Evolutionary conservation across 2,329 filamentous ascomycete species (phyloP).

Genomic region (Talaromyces islandicus): DNA sequence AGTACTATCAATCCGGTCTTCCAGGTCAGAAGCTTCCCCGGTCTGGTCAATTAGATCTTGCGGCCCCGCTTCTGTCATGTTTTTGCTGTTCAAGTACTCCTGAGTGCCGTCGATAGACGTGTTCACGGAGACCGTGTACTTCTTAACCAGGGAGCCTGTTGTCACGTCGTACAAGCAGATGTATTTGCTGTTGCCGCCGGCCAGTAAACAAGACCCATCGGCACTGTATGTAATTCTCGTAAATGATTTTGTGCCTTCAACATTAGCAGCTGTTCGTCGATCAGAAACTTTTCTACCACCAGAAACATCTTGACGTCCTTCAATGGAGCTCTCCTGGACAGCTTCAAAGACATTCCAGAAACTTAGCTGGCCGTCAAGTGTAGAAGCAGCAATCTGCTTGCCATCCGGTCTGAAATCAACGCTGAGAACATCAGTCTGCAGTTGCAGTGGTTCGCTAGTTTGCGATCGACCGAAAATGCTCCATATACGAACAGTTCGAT

Average conservation of each 20-base stretch:
- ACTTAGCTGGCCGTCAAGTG: conserved; percentile 84
- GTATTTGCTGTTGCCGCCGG: conserved; percentile 95
- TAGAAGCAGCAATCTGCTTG: conserved; percentile 83
- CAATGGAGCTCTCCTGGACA: conserved; percentile 76
- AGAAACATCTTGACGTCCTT: conserved; percentile 86
- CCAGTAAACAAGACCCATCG: conserved; percentile 84
- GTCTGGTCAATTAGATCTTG: conserved; percentile 77
- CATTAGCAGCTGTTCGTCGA: conserved; percentile 84
- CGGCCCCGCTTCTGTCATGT: conserved; percentile 86
- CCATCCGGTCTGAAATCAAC: conserved; percentile 87
- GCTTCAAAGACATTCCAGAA: conserved; percentile 93
- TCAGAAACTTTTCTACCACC: conserved; percentile 86
- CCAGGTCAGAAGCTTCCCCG: conserved; percentile 81
- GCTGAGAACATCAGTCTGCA: conserved; percentile 84
- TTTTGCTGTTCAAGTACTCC: conserved; percentile 89
- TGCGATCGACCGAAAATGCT: conserved; percentile 91
- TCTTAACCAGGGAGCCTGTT: conserved; percentile 85
- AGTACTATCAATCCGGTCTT: conserved; percentile 71
- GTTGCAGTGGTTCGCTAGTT: conserved; percentile 86
- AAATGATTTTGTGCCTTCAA: conserved; percentile 84
- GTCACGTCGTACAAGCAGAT: conserved; percentile 95
- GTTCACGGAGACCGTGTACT: conserved; percentile 93
- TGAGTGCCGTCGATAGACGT: conserved; percentile 93
- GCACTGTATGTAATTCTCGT: conserved; percentile 83
- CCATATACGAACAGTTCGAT: conserved; percentile 92